Conservation (phyloP, 768 basidiomycete genomes). For the Dentipellis sp. region DNA sequence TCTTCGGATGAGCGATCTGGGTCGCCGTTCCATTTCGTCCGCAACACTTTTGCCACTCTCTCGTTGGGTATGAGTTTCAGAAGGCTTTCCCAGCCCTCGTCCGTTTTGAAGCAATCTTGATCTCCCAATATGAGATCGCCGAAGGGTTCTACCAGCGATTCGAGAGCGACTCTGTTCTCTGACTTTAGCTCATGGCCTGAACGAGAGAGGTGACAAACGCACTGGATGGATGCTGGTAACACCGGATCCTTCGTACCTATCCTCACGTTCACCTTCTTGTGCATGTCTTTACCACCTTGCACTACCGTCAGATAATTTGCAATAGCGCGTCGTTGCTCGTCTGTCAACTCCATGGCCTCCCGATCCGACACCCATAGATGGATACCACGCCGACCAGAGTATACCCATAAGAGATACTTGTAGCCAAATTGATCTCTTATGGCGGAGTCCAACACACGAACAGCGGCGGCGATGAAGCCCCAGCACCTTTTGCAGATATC, state of each 20-base stretch:
- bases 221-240: constrained; percentile 74
- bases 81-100: constrained; percentile 67
- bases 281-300: constrained; percentile 70
- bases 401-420: constrained; percentile 89
- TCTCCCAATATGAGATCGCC: constrained; percentile 60
- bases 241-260: constrained; percentile 19
- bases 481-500: constrained; percentile 91
- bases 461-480: constrained; percentile 90
- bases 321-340: constrained; percentile 81
- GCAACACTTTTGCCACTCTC: constrained; percentile 36
- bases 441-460: constrained; percentile 70
- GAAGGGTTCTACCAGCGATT: constrained; percentile 50
- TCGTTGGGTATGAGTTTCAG: constrained; percentile 68
- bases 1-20: constrained; percentile 46
- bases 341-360: constrained; percentile 81
- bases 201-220: constrained; percentile 5
- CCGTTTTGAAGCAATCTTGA: constrained; percentile 72
- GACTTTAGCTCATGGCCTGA: background rate
- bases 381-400: constrained; percentile 96
- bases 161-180: constrained; percentile 23
- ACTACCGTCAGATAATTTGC: constrained; percentile 85
- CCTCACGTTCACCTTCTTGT: constrained; percentile 75
- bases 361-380: constrained; percentile 95
- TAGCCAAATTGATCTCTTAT: constrained; percentile 90
- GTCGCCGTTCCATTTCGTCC: constrained; percentile 48